Evolutionary conservation across 768 basidiomycete species (phyloP), one percentile per base, ranked within the genome.

Genomic region (Hemileccinum rubropunctum): DNA sequence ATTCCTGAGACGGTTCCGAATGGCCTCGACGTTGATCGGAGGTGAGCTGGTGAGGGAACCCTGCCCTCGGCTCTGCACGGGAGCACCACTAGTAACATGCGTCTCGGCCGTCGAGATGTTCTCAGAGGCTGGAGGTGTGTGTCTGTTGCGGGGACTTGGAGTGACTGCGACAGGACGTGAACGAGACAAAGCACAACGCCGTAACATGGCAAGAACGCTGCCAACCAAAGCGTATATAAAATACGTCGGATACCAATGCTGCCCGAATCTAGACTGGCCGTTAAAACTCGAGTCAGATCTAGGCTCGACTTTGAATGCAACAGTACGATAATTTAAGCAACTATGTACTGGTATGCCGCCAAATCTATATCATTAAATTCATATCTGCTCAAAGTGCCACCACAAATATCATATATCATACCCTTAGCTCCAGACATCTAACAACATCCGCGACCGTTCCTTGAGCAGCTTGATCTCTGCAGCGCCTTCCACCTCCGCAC

Each of bases 381-480:
- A 53, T 42, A 56, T 48, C 37, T 38, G 42, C 35, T 48, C 30
- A n/a, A n/a, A n/a, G n/a, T n/a, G n/a, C n/a, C n/a, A n/a, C n/a
- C n/a, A n/a, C n/a, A n/a, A n/a, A n/a, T n/a, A n/a, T n/a, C n/a
- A n/a, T n/a, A n/a, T n/a, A n/a, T n/a, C n/a, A n/a, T 13, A 15
- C n/a, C 9, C 68, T 72, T 71, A 91, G 71, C 88, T 90, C 91
- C 91, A 93, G 55, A 93, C 91, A 69, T 95, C 92, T 56, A 91
- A 68, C 76, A 95, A 76, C 54, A 94, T 75, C 58, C 93, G 74
- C 51, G 88, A 91, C 43, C 93, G 80, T 69, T 98, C 97, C 78
- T 99, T 99, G 71, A 99, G 74, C 59, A 93, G 70, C 73, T 98
- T 99, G 54, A 97, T 69, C 75, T 98, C 95, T 48, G 92, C 91